phyloP scores from a whole-genome alignment of 768 basidiomycete species.

The Panaeolus cyanescens region DNA sequence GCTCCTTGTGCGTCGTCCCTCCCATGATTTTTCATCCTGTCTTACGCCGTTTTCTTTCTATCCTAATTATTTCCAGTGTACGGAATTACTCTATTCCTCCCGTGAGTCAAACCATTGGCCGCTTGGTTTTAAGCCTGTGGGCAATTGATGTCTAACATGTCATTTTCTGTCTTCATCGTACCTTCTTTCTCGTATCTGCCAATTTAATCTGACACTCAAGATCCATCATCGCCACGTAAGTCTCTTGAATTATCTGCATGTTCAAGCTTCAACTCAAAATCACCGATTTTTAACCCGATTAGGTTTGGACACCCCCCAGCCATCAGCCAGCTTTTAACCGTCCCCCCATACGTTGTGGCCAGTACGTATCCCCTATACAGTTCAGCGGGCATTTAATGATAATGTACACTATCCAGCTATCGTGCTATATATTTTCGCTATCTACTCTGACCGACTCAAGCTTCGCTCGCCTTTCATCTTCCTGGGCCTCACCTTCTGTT shows the following conservation, averaged over 20 bases:
- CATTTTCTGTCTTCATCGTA: neutral
- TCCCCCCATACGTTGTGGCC: constrained; percentile 66
- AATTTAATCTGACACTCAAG: constrained; percentile 28
- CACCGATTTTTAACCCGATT: neutral
- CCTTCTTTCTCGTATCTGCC: neutral
- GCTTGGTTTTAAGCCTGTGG: too few relatives aligned
- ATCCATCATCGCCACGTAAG: constrained; percentile 47
- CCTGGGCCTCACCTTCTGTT: constrained; percentile 46
- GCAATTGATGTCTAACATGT: neutral
- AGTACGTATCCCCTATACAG: constrained; percentile 39
- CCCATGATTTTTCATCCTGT: neutral
- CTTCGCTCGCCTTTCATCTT: constrained; percentile 62
- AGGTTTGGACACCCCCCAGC: constrained; percentile 63
- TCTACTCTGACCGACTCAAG: constrained; percentile 58
- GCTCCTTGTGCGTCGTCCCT: constrained; percentile 50
- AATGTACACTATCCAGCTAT: constrained; percentile 41
- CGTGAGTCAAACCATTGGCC: constrained; percentile 56
- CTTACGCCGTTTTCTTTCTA: neutral
- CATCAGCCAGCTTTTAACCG: constrained; percentile 64
- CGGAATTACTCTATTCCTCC: constrained; percentile 71
- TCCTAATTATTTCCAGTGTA: constrained; percentile 44
- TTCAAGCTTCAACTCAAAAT: neutral
- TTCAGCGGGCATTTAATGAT: neutral
- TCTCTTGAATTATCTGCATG: neutral
- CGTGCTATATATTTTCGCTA: constrained; percentile 50